phyloP scores from a whole-genome alignment of 352 stramenopile genomes.

The Globisporangium spinosum region DNA sequence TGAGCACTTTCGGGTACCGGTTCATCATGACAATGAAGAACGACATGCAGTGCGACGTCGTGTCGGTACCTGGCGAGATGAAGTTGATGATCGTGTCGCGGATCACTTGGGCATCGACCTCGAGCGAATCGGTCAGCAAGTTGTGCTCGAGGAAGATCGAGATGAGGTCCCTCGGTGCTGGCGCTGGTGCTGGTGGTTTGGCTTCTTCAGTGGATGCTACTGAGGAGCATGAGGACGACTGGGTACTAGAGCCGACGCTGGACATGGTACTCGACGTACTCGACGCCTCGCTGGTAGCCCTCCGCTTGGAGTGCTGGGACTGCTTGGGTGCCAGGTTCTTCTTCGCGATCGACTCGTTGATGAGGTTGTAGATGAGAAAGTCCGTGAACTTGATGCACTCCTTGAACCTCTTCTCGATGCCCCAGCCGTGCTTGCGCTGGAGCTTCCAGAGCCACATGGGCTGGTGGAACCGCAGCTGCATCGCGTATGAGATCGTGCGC shows the following conservation, averaged over 20 bases:
- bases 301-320: neutral
- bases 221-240: neutral
- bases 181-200: neutral
- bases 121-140: neutral
- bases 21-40: conserved; percentile 49
- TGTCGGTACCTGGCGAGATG: conserved; percentile 50
- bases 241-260: neutral
- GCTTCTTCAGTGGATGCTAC: neutral
- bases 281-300: neutral
- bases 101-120: conserved; percentile 19
- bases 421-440: conserved; percentile 26
- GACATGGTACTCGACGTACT: neutral
- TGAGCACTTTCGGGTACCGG: conserved; percentile 31
- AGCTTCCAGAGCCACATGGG: conserved; percentile 50
- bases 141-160: conserved; percentile 19
- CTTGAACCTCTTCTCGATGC: conserved; percentile 27
- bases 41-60: conserved; percentile 37
- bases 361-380: conserved; percentile 29
- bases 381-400: conserved; percentile 22
- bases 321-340: conserved; percentile 16
- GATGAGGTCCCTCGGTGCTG: conserved; percentile 11
- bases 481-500: conserved; percentile 16
- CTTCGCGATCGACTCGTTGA: conserved; percentile 31
- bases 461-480: conserved; percentile 16
- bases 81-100: conserved; percentile 60